Evolutionary conservation across 371 early-diverging fungal species (phyloP).

Genomic region (Lichtheimia ramosa): DNA sequence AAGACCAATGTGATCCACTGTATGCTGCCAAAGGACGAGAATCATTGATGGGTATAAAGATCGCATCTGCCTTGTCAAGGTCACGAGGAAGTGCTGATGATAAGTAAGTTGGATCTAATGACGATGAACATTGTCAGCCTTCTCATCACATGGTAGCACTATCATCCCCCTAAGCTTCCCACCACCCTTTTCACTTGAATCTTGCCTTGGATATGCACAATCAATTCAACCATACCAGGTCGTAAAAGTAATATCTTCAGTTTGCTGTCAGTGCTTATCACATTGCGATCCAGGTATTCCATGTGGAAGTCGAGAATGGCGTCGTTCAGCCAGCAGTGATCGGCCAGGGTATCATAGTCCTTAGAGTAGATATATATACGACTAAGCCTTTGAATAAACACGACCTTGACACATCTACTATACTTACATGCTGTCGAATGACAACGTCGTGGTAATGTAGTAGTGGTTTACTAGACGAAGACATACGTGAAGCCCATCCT

Average conservation of each 20-base stretch:
- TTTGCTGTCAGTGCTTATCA: slow-evolving; percentile 20
- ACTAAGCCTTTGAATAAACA: not conserved
- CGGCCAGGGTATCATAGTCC: slow-evolving; percentile 48
- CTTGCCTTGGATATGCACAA: slow-evolving; percentile 37
- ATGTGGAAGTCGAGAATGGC: slow-evolving; percentile 56
- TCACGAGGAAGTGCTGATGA: slow-evolving; percentile 33
- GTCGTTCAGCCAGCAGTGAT: slow-evolving; percentile 59
- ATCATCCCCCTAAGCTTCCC: not conserved
- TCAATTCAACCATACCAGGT: slow-evolving; percentile 39
- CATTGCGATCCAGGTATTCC: slow-evolving; percentile 47
- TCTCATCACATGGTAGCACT: not conserved
- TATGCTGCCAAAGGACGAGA: slow-evolving; percentile 32
- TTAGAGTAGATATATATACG: slow-evolving; percentile 1
- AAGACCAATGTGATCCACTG: slow-evolving; percentile 54
- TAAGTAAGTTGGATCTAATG: slow-evolving; percentile 26
- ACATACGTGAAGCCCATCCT: too few species aligned
- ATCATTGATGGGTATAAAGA: slow-evolving; percentile 54
- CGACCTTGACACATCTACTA: not conserved
- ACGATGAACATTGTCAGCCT: not conserved
- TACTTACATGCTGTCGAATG: slow-evolving; percentile 31
- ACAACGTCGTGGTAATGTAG: slow-evolving; percentile 45
- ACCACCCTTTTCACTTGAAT: not conserved
- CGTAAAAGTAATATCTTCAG: slow-evolving; percentile 30
- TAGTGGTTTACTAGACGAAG: slow-evolving; percentile 7
- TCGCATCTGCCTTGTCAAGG: slow-evolving; percentile 22